Conservation (phyloP, 768 basidiomycete species). For the Mycena latifolia region DNA sequence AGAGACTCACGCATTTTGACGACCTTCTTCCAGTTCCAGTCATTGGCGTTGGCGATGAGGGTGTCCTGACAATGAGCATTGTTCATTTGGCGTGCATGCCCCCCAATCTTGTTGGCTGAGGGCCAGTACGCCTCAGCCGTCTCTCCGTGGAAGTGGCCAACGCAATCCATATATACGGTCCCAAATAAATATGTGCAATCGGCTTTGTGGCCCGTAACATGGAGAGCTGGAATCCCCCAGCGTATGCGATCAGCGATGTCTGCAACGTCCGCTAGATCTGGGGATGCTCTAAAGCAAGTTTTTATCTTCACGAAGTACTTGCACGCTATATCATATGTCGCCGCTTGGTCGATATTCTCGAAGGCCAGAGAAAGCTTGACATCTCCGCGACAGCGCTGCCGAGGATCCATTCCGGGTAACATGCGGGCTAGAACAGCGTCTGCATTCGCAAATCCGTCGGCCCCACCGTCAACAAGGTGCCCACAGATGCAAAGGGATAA, state of each 20-base stretch:
- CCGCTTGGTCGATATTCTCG: background rate
- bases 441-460: background rate
- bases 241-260: background rate
- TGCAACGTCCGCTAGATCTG: background rate
- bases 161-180: constrained; percentile 1
- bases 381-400: no score
- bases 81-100: background rate
- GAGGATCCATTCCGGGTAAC: background rate
- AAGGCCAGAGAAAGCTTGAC: background rate
- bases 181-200: constrained; percentile 4
- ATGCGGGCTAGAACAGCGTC: constrained; percentile 1
- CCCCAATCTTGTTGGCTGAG: constrained; percentile 3
- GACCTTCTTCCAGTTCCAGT: background rate
- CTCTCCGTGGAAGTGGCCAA: constrained; percentile 4
- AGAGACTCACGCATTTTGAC: background rate
- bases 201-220: background rate
- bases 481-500: no score
- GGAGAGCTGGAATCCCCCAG: constrained; percentile 1
- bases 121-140: constrained; percentile 7
- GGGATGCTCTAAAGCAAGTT: background rate
- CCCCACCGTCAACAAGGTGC: background rate
- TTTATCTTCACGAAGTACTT: constrained; percentile 5
- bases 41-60: background rate
- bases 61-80: constrained; percentile 1
- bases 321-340: constrained; percentile 4